Conservation (phyloP, 768 basidiomycete genomes). For the Boletus eberwhitei region DNA sequence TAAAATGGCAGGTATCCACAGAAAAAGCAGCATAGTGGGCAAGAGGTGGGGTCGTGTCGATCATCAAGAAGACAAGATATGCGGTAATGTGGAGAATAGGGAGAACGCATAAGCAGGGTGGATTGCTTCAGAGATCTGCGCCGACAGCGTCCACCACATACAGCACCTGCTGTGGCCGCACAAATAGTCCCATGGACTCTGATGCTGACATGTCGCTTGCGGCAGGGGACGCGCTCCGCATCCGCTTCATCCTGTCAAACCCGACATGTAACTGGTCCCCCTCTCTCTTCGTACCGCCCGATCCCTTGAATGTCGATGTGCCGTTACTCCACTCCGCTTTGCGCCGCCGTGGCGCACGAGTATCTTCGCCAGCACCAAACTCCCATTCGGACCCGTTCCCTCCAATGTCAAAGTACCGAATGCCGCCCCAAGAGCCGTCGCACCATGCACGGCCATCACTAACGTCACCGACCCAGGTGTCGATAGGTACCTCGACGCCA, state of each 20-base stretch:
- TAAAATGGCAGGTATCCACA: slow-evolving; percentile 13
- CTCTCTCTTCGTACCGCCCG: slow-evolving; percentile 45
- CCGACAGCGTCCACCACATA: slow-evolving; percentile 85
- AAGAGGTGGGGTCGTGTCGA: background rate
- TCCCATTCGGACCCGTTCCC: slow-evolving; percentile 59
- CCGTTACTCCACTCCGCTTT: slow-evolving; percentile 21
- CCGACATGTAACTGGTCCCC: slow-evolving; percentile 48
- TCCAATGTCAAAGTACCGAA: slow-evolving; percentile 81
- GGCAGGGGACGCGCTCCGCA: slow-evolving; percentile 66
- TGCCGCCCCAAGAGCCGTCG: slow-evolving; percentile 78
- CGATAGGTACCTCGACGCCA: slow-evolving; percentile 82
- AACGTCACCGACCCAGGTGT: slow-evolving; percentile 46
- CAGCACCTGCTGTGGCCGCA: slow-evolving; percentile 80
- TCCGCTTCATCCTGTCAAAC: slow-evolving; percentile 50
- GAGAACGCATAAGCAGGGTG: background rate
- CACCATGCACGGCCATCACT: slow-evolving; percentile 76
- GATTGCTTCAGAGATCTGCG: slow-evolving; percentile 45
- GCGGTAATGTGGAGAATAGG: background rate
- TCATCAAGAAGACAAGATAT: slow-evolving; percentile 6
- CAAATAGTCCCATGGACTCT: slow-evolving; percentile 74
- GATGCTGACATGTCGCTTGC: slow-evolving; percentile 53
- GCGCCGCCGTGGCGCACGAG: slow-evolving; percentile 28
- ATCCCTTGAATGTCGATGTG: slow-evolving; percentile 38
- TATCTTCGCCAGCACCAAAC: slow-evolving; percentile 46
- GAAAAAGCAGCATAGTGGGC: background rate